Evolutionary conservation across 352 stramenopile genomes (phyloP), one percentile per base, ranked within the genome.

Genomic region (Pythium insidiosum): DNA sequence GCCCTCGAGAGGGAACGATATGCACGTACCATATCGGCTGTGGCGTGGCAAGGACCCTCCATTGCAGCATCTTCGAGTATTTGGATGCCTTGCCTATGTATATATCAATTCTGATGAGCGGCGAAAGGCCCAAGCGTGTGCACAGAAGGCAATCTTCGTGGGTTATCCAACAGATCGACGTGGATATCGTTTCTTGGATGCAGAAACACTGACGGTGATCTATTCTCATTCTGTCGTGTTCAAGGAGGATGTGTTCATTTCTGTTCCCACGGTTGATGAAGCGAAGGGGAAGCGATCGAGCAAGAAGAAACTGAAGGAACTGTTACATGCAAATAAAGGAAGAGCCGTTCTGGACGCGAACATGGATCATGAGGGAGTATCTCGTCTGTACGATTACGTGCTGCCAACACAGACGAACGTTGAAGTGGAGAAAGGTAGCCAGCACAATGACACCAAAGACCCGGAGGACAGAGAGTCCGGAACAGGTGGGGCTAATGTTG

Each of bases 11-110:
- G 19, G 20, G 1, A 16, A 39, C 24, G 35, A 30, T 21, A 55
- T 52, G 53, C 24, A 44, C 15, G 20, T 43, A 16, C 46, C 53
- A n/a, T 55, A 61, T 28, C 10, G 20, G 39, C n/a, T n/a, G n/a
- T n/a, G n/a, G n/a, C n/a, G n/a, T n/a, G n/a, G n/a, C n/a, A n/a
- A n/a, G n/a, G n/a, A n/a, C n/a, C n/a, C n/a, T n/a, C n/a, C n/a
- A n/a, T n/a, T n/a, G n/a, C n/a, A n/a, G 28, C 26, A 46, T 24
- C 26, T 46, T 26, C 39, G 39, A 25, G 39, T 46, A 10, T 36
- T 36, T 36, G 39, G 24, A 26, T 37, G 21, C 0, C 39, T 22
- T 46, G 25, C n/a, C n/a, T n/a, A n/a, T n/a, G 39, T 46, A n/a
- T 46, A 25, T n/a, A 36, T 46, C 39, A 20, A 46, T 20, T 25